Evolutionary conservation across 306 rosid genomes (phyloP), one percentile per base, ranked within the genome.

Genomic region (Vigna radiata): DNA sequence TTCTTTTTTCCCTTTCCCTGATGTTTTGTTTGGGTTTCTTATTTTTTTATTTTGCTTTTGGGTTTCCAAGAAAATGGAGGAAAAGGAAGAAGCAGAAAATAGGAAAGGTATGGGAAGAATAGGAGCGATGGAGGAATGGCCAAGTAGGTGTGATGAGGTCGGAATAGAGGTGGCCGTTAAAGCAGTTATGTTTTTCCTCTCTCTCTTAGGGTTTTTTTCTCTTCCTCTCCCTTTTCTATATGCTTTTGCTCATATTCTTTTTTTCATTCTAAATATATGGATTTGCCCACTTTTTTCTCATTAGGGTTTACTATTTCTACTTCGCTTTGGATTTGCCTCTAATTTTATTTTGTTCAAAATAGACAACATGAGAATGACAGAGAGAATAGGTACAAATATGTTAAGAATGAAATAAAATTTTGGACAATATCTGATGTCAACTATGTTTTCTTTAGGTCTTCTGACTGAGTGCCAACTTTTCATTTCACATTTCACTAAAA

Each of bases 71-170:
- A 63, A 72, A 82, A 82, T 55, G 70, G 75, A 77, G 43, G 47
- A 17, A 63, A 77, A 68, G 47, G 19, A 49, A 41, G 64, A 72
- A 83, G 73, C 41, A 37, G 60, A 55, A 46, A 80, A 79, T 60
- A 48, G 36, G 52, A 11, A 11, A 46, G 31, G 25, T 6, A 18
- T 4, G 2, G 43, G 23, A 5, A 31, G 29, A 68, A 77, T 73
- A 69, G 70, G 76, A 63, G 64, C 7, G 81, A 77, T 18, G 67
- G 68, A 68, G 83, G 49, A 62, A 54, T 54, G 58, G 78, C 64
- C 83, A 74, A 70, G 62, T 69, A 68, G 72, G 37, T 74, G 60
- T 48, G 83, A 70, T 81, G 81, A 77, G 75, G 83, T 85, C 78
- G 78, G 27, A 70, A 47, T 54, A 59, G 76, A 68, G 71, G 46